phyloP scores from a whole-genome alignment of 805 yeast species.

The Monosporozyma unispora region DNA sequence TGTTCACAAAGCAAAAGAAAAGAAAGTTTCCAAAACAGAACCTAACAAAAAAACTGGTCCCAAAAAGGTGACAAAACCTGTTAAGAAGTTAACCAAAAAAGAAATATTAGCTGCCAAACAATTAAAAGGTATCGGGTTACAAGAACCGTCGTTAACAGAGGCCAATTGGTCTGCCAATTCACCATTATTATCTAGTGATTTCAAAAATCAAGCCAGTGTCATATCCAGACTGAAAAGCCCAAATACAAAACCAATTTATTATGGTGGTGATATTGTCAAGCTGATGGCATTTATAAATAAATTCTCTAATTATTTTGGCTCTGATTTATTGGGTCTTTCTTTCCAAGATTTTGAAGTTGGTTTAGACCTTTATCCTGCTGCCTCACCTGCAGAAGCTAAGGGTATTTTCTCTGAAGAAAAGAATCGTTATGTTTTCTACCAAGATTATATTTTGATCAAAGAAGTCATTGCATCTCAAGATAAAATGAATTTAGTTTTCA shows the following conservation, averaged over 20 bases:
- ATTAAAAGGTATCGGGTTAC: slow-evolving; percentile 8
- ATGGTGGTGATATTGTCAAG: slow-evolving; percentile 17
- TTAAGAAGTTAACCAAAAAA: neutral
- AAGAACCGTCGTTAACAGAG: slow-evolving; percentile 16
- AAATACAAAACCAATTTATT: slow-evolving; percentile 14
- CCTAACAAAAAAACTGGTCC: slow-evolving; percentile 1
- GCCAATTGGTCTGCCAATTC: slow-evolving; percentile 23
- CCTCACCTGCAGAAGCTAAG: slow-evolving; percentile 10
- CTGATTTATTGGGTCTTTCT: slow-evolving; percentile 15
- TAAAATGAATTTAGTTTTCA: slow-evolving; percentile 17
- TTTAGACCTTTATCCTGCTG: slow-evolving; percentile 17
- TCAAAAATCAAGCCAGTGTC: slow-evolving; percentile 15
- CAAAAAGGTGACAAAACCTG: slow-evolving; percentile 1
- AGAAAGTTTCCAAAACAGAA: neutral
- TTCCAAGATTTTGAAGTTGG: slow-evolving; percentile 23
- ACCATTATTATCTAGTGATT: slow-evolving; percentile 17
- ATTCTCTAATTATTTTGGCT: slow-evolving; percentile 13
- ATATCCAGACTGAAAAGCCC: slow-evolving; percentile 16
- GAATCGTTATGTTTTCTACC: slow-evolving; percentile 10
- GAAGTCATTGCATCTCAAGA: slow-evolving; percentile 18
- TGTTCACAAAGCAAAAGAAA: neutral
- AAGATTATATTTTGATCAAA: slow-evolving; percentile 17
- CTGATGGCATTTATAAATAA: slow-evolving; percentile 20
- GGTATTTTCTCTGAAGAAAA: slow-evolving; percentile 9
- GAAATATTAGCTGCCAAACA: neutral